Evolutionary conservation across 805 yeast genomes (phyloP).

Genomic region (Metschnikowia peoriensis): DNA sequence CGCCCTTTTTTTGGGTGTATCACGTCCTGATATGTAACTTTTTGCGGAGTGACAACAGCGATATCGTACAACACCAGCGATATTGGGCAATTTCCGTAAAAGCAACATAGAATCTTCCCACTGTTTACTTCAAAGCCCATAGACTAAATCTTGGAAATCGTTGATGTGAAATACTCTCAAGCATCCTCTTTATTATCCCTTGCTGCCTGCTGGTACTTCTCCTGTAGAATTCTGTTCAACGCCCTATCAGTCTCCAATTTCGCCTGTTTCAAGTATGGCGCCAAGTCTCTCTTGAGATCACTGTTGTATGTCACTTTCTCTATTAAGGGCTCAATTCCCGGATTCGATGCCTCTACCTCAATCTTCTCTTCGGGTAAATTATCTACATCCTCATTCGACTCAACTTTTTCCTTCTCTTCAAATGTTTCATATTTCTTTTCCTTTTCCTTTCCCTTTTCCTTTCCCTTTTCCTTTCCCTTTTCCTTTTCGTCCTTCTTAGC

Average conservation of each 20-base stretch:
- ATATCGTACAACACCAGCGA: too few species aligned
- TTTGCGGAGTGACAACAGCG: too few species aligned
- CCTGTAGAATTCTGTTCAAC: conserved; percentile 25
- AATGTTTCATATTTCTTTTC: neutral
- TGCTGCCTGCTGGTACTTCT: conserved; percentile 19
- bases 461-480: neutral
- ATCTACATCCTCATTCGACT: neutral
- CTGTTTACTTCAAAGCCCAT: too few species aligned
- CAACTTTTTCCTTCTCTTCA: neutral
- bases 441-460: neutral
- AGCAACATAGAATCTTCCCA: too few species aligned
- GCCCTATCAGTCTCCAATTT: conserved; percentile 27
- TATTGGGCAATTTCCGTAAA: too few species aligned
- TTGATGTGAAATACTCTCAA: neutral
- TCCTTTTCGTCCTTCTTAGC: neutral
- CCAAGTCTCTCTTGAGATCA: conserved; percentile 33
- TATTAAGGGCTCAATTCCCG: neutral
- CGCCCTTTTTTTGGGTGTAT: too few species aligned
- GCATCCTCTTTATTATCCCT: conserved; percentile 1
- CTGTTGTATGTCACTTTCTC: conserved; percentile 20
- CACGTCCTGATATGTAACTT: too few species aligned
- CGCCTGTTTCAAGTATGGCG: conserved; percentile 25
- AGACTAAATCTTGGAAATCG: too few species aligned
- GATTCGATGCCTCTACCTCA: neutral
- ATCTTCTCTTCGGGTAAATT: neutral